Conservation (phyloP, 2,329 filamentous ascomycete species). For the Ascosphaera apis region DNA sequence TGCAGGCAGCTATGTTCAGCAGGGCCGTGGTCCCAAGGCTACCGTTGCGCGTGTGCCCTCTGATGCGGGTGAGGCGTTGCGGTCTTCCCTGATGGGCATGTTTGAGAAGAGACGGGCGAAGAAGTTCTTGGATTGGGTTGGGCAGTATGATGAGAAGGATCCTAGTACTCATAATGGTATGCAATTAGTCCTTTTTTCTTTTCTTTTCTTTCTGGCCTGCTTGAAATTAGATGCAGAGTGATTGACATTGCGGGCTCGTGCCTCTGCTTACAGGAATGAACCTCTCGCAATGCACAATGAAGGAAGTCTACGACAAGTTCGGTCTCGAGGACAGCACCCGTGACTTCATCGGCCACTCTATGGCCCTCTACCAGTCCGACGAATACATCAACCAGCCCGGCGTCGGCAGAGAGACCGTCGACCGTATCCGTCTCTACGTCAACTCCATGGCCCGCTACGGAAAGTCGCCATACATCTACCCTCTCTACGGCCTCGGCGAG, state of each 20-base stretch:
- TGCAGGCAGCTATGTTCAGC: slow-evolving; percentile 88
- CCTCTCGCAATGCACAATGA: slow-evolving; percentile 63
- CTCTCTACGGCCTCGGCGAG: slow-evolving; percentile 88
- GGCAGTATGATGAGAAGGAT: slow-evolving; percentile 61
- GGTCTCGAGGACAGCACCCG: slow-evolving; percentile 70
- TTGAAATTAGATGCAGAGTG: neutral
- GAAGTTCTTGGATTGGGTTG: slow-evolving; percentile 91
- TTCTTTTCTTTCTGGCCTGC: slow-evolving; percentile 13
- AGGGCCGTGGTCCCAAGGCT: slow-evolving; percentile 56
- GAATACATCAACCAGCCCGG: slow-evolving; percentile 57
- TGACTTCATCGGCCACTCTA: slow-evolving; percentile 94
- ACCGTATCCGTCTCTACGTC: slow-evolving; percentile 85
- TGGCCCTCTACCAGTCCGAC: slow-evolving; percentile 87
- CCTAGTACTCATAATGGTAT: slow-evolving; percentile 71
- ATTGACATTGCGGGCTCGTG: slow-evolving; percentile 1
- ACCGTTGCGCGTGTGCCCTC: slow-evolving; percentile 95
- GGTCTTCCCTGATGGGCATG: slow-evolving; percentile 84
- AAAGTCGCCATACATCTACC: slow-evolving; percentile 98
- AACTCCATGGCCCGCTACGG: slow-evolving; percentile 95
- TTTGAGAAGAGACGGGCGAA: slow-evolving; percentile 97
- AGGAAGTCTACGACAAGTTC: slow-evolving; percentile 98
- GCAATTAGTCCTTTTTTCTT: too few relatives aligned
- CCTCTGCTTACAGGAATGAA: slow-evolving; percentile 41
- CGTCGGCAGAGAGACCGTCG: slow-evolving; percentile 59
- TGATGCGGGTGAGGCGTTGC: slow-evolving; percentile 70